These are phyloP conservation scores for Papiliotrema terrestris DNA, from an alignment of 1,284 basidiomycete genomes.

Conservation along the genomic window DNA sequence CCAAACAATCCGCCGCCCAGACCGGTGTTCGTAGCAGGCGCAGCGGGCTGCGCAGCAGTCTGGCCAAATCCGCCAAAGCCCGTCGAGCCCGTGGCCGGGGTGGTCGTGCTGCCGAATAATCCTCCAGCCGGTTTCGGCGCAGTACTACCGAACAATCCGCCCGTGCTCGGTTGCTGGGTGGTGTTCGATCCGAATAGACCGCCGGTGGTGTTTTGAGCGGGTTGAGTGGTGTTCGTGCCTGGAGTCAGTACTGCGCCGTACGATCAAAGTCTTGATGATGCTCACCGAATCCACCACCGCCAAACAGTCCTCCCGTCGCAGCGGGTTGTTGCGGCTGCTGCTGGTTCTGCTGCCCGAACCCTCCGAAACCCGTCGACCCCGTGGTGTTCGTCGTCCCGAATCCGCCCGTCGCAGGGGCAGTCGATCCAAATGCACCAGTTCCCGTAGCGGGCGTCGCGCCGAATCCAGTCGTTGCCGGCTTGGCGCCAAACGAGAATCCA, in stretches of 20 bases:
- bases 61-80: conserved; percentile 47
- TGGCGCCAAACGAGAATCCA: conserved; percentile 46
- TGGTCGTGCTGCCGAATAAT: conserved; percentile 32
- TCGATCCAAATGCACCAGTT: conserved; percentile 23
- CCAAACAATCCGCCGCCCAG: conserved; percentile 15
- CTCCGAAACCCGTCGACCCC: conserved; percentile 36
- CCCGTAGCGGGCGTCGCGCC: conserved; percentile 22
- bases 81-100: conserved; percentile 7
- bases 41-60: background rate
- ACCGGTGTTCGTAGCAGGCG: conserved; percentile 3
- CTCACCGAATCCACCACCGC: conserved; percentile 32
- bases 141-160: conserved; percentile 25
- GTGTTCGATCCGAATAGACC: conserved; percentile 43
- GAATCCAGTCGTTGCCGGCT: conserved; percentile 42
- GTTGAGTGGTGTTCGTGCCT: conserved; percentile 9
- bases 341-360: conserved; percentile 52
- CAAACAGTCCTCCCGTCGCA: conserved; percentile 43
- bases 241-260: background rate
- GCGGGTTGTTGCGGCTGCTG: conserved; percentile 46
- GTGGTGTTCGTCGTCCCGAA: conserved; percentile 27
- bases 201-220: conserved; percentile 24
- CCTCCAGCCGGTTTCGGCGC: conserved; percentile 24
- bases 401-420: conserved; percentile 1
- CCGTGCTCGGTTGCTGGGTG: conserved; percentile 31
- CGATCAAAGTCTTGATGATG: background rate